phyloP scores from a whole-genome alignment of 768 basidiomycete species.

The Inosperma sp. region DNA sequence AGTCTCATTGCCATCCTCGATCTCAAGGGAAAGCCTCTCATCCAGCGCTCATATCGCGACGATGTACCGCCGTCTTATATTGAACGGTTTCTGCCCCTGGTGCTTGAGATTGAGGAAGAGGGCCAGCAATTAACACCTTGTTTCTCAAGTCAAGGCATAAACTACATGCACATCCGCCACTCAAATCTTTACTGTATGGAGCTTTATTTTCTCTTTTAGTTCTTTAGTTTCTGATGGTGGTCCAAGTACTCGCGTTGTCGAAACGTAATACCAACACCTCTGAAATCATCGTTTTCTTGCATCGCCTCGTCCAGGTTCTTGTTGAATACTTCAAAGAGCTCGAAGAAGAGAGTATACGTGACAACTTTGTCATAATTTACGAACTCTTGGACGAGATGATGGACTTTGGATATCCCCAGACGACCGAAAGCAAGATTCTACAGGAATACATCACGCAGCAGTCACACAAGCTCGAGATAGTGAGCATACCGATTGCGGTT shows the following conservation, averaged over 20 bases:
- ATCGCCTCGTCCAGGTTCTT: constrained; percentile 86
- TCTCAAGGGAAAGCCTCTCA: constrained; percentile 96
- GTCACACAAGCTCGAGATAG: constrained; percentile 93
- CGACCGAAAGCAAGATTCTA: constrained; percentile 97
- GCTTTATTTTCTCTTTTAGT: not conserved
- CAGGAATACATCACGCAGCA: constrained; percentile 99
- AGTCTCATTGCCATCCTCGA: constrained; percentile 90
- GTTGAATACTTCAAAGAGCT: constrained; percentile 99
- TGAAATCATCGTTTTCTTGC: constrained; percentile 94
- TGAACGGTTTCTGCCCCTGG: constrained; percentile 88
- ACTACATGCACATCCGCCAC: constrained; percentile 98
- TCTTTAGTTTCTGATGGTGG: not conserved
- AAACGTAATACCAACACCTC: constrained; percentile 95
- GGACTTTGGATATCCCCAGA: constrained; percentile 99
- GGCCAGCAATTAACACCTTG: constrained; percentile 95
- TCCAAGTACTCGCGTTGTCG: constrained; percentile 85
- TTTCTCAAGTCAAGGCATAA: constrained; percentile 91
- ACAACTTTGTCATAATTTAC: constrained; percentile 99
- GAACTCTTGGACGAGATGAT: constrained; percentile 99
- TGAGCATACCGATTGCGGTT: constrained; percentile 90
- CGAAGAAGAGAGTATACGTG: constrained; percentile 97
- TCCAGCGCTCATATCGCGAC: constrained; percentile 94
- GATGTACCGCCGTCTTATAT: constrained; percentile 88
- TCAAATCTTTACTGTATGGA: constrained; percentile 92
- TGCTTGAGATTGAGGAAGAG: constrained; percentile 96